Evolutionary conservation across 2,329 filamentous ascomycete genomes (phyloP).

Genomic region (Epichloe brachyelytri): DNA sequence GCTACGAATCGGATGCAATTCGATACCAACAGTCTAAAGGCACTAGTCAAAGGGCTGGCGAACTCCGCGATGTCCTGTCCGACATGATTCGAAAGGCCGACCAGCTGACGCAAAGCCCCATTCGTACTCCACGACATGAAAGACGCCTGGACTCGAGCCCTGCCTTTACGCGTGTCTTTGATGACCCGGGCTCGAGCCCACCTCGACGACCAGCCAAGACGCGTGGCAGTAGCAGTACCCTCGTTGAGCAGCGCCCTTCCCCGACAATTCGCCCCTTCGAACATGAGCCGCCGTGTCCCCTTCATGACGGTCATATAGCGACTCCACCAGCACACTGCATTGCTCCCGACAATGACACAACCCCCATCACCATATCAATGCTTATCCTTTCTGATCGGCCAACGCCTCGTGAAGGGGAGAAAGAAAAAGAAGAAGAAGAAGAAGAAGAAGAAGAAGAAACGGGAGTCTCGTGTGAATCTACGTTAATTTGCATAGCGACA

Average conservation of each 20-base stretch:
- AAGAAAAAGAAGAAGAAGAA: constrained; percentile 6
- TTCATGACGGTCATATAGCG: constrained; percentile 49
- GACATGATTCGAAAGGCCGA: constrained; percentile 48
- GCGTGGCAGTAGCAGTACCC: constrained; percentile 37
- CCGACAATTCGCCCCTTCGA: constrained; percentile 40
- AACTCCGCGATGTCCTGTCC: constrained; percentile 45
- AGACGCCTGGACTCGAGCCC: constrained; percentile 43
- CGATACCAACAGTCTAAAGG: constrained; percentile 55
- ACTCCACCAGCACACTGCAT: neutral
- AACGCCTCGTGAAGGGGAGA: constrained; percentile 10
- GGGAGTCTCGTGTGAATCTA: constrained; percentile 11
- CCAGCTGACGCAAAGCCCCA: constrained; percentile 43
- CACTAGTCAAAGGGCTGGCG: constrained; percentile 50
- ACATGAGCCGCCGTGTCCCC: constrained; percentile 41
- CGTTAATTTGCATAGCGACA: constrained; percentile 26
- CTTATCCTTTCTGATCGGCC: neutral
- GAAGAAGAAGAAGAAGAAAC: constrained; percentile 10
- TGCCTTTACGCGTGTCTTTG: constrained; percentile 55
- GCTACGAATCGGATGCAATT: constrained; percentile 46
- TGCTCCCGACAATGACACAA: neutral
- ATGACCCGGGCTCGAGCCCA: constrained; percentile 45
- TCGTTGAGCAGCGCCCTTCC: constrained; percentile 34
- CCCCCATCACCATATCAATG: neutral
- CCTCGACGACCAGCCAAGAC: constrained; percentile 37
- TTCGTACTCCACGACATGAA: constrained; percentile 33